A percentile compares a stretch with the other conserved stretches of the same genome.
phyloP scores from a whole-genome alignment of 768 basidiomycete species.

The Trametes meyenii region DNA sequence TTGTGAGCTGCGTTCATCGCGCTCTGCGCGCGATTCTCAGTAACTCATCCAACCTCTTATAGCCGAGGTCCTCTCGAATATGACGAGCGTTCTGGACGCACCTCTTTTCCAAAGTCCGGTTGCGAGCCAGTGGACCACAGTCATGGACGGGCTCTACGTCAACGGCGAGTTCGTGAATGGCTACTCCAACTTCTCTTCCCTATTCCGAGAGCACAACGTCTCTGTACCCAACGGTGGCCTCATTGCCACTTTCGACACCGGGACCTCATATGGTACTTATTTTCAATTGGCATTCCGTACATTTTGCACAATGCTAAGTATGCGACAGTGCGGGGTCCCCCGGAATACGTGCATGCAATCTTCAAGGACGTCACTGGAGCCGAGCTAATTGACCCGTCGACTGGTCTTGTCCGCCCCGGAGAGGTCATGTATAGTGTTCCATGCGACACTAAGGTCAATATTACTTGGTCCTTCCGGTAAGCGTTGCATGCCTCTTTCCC shows the following conservation, averaged over 20 bases:
- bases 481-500: not conserved
- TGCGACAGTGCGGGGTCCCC: not conserved
- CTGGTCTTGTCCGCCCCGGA: not conserved
- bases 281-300: not conserved
- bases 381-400: not conserved
- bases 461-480: not conserved
- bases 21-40: no score
- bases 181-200: not conserved
- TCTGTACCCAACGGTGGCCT: not conserved
- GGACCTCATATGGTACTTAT: not conserved
- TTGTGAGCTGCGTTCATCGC: no score
- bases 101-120: no score
- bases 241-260: conserved; percentile 1
- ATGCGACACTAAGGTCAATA: conserved; percentile 2
- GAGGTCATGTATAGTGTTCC: not conserved
- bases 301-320: no score
- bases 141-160: not conserved
- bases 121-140: not conserved
- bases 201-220: not conserved
- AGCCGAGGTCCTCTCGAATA: no score
- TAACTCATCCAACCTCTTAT: no score
- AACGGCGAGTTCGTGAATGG: not conserved
- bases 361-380: not conserved
- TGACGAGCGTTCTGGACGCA: no score
- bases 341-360: not conserved